Base-by-base conservation (phyloP, 1,284 basidiomycete genomes). In the Filobasidium uniguttulatum region DNA sequence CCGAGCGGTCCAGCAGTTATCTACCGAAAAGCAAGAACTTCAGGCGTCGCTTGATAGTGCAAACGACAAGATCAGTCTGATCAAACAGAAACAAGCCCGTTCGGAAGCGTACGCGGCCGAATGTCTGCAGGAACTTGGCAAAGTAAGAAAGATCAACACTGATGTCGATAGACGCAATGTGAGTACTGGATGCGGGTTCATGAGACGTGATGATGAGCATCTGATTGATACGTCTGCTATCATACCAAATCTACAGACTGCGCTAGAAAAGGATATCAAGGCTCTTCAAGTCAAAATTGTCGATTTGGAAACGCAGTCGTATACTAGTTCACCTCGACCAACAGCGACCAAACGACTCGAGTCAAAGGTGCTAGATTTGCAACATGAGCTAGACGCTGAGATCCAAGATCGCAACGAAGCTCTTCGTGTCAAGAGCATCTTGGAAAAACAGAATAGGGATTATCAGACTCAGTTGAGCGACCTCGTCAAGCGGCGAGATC, bases 261-360 rank as follows among this genome's bases (percentile, higher is more conserved):
- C 74, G 53, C 72, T 88, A 19, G 84, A 86, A 70, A 85, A 84
- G 60, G 81, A 85, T 64, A 74, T 83, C 60, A 86, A 86, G 62
- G 83, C 86, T 44, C 69, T 86, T 29, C 84, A 85, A 52, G 75
- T 85, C 31, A 80, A 79, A 28, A 78, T 87, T 52, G 80, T 85
- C 7, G 85, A 87, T 59, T 71, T 87, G 10, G 85, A 87, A 63
- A 84, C 83, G 0, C 81, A 75, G 59, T 80, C 83, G 1, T 80
- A 83, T 57, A 66, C 78, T 7, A 77, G 65, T 53, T 76, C 77
- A 15, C 78, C 82, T n/a, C 74, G 80, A 22, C 73, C 80, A 9
- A 46, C 45, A 2, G 45, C 50, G n/a, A 38, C 45, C 20, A 73
- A 79, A 43, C 76, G 81, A 23, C 66, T 78, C 28, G 81, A 82